Evolutionary conservation across 345 rosid species (phyloP), one percentile per base, ranked within the genome.

Genomic region (Erodium maritimum): DNA sequence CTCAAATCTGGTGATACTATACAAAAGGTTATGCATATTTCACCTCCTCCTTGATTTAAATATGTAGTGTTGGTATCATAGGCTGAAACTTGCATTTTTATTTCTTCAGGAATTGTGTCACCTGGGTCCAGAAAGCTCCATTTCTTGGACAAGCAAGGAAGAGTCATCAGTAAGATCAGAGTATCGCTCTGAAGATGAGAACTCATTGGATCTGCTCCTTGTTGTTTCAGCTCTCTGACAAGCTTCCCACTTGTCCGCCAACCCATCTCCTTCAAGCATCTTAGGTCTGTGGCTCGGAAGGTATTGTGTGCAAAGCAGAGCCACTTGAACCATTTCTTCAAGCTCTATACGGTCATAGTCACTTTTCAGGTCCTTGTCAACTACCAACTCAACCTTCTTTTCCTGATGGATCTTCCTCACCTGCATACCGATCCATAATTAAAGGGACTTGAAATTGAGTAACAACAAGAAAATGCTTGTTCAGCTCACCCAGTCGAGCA

Each of bases 401-500:
- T 74, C 67, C 24, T 53, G 63, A 17, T 56, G 63, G 51, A 66
- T 50, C 51, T 68, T 65, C 65, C 33, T 69, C 22, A 61, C 76
- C 71, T 67, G 21, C 63, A 64, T 24, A 5, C 50, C 18, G 21
- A 52, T 12, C 12, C 18, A 18, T 7, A 18, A 52, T 19, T 20
- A 23, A 18, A 13, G 17, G 3, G 20, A 57, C 16, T 13, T 17
- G 42, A 52, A 1, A 0, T 5, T 56, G 12, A 5, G 20, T 52
- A 5, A 52, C 55, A 1, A n/a, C 19, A n/a, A n/a, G 55, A 51
- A 48, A 50, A 55, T 58, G 21, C 20, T 52, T 29, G 23, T 23
- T 66, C 50, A 37, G 56, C 86, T 70, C 69, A 90, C 94, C 97
- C 95, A 85, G 25, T 87, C 95, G 60, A 90, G 91, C 72, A 87